Conservation (phyloP, 805 yeast species). For the Nakazawaea holstii region DNA sequence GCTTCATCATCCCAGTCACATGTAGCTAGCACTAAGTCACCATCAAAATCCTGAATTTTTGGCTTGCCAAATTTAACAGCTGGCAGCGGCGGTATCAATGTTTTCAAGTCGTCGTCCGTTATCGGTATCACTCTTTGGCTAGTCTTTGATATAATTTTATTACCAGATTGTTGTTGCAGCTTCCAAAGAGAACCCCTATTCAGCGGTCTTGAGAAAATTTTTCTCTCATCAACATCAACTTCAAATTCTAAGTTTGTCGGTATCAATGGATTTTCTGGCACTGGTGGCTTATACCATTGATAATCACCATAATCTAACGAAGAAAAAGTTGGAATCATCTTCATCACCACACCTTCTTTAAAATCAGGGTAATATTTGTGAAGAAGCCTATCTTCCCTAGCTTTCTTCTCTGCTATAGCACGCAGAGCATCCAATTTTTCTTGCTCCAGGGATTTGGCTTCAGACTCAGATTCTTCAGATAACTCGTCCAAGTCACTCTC, state of each 20-base stretch:
- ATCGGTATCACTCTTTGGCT: conserved; percentile 22
- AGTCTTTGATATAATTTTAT: conserved; percentile 11
- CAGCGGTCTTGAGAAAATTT: conserved; percentile 31
- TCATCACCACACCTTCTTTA: conserved; percentile 46
- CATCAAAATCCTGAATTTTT: conserved; percentile 35
- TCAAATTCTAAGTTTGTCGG: conserved; percentile 64
- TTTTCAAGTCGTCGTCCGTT: conserved; percentile 21
- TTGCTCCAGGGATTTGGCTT: conserved; percentile 8
- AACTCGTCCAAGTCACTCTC: conserved; percentile 16
- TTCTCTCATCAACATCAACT: conserved; percentile 55
- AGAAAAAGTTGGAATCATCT: conserved; percentile 61
- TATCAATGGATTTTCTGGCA: conserved; percentile 36
- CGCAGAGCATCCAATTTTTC: conserved; percentile 12
- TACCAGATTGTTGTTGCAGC: neutral
- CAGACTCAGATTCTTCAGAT: conserved; percentile 14
- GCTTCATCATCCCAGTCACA: conserved; percentile 75
- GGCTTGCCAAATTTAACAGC: conserved; percentile 16
- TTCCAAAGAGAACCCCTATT: conserved; percentile 1
- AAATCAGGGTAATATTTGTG: conserved; percentile 60
- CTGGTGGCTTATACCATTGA: conserved; percentile 46
- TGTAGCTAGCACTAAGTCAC: conserved; percentile 59
- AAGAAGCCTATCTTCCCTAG: conserved; percentile 29
- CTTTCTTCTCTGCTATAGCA: conserved; percentile 23
- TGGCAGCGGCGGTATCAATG: conserved; percentile 14
- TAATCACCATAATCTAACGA: conserved; percentile 52